phyloP scores from a whole-genome alignment of 2,329 filamentous ascomycete genomes.

The Paraphoma chrysanthemicola region DNA sequence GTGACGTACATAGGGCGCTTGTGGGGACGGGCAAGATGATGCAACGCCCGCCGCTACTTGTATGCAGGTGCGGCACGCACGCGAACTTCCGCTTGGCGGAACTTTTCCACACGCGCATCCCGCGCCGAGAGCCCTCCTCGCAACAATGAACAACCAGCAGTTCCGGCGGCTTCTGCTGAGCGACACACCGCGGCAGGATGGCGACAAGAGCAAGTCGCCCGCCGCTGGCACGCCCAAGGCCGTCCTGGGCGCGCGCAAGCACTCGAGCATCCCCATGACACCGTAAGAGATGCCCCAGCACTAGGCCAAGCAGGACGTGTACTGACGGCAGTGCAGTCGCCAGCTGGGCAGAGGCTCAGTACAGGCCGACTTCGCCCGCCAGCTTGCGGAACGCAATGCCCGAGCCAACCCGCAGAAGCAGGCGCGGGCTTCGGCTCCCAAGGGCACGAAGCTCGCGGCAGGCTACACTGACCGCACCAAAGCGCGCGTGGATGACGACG shows the following conservation, averaged over 20 bases:
- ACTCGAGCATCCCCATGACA: constrained; percentile 90
- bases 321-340: constrained; percentile 59
- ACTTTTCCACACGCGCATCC: constrained; percentile 3
- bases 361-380: constrained; percentile 78
- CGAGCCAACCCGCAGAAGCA: constrained; percentile 68
- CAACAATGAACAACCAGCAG: constrained; percentile 89
- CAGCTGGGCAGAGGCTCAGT: constrained; percentile 62
- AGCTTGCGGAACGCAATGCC: constrained; percentile 76
- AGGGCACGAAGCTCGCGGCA: constrained; percentile 77
- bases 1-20: constrained; percentile 3
- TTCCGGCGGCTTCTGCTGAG: constrained; percentile 79
- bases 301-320: background rate
- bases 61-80: background rate
- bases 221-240: constrained; percentile 46
- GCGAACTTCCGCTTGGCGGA: constrained; percentile 1
- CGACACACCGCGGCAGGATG: constrained; percentile 55
- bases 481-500: constrained; percentile 61
- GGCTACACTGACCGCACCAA: constrained; percentile 87
- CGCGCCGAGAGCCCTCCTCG: constrained; percentile 4
- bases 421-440: constrained; percentile 79
- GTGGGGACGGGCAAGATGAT: too few species aligned
- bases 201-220: constrained; percentile 28
- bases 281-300: constrained; percentile 65
- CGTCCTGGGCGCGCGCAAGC: constrained; percentile 77
- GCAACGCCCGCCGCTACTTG: too few species aligned